A percentile compares a stretch with the other conserved stretches of the same genome.
Evolutionary conservation across 441 rosid genomes (phyloP).

Genomic region (Corymbia citriodora): DNA sequence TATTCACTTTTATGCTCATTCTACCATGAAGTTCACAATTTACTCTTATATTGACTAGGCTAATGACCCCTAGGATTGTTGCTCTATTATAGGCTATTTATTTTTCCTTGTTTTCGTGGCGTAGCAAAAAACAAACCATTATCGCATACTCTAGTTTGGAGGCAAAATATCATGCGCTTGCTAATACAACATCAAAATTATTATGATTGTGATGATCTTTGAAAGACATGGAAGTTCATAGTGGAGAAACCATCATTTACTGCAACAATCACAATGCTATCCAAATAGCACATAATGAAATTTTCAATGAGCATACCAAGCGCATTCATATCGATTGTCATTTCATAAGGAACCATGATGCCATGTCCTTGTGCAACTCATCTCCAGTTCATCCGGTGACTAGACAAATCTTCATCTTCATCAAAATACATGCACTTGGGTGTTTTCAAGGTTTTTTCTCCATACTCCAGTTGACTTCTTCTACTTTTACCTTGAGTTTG

Average conservation of each 20-base stretch:
- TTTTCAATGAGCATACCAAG: background rate
- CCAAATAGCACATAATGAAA: background rate
- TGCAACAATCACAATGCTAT: background rate
- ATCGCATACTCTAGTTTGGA: background rate
- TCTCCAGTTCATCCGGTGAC: background rate
- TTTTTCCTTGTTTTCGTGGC: background rate
- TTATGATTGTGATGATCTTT: rapidly evolving
- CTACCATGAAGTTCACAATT: background rate
- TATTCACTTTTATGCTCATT: background rate
- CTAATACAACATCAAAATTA: background rate
- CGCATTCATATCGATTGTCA: background rate
- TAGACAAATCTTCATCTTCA: background rate
- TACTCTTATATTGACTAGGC: rapidly evolving
- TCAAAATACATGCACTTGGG: background rate
- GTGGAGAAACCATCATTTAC: no score
- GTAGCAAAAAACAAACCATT: background rate
- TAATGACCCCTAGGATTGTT: rapidly evolving
- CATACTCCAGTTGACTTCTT: background rate
- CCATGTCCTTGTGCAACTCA: background rate
- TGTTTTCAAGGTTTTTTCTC: background rate
- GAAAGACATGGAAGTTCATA: background rate
- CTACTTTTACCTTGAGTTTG: background rate
- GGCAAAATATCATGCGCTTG: background rate
- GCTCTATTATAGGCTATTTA: background rate
- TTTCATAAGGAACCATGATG: background rate